Conservation (phyloP, 331 rosid genomes). For the Pyrus hybrid region DNA sequence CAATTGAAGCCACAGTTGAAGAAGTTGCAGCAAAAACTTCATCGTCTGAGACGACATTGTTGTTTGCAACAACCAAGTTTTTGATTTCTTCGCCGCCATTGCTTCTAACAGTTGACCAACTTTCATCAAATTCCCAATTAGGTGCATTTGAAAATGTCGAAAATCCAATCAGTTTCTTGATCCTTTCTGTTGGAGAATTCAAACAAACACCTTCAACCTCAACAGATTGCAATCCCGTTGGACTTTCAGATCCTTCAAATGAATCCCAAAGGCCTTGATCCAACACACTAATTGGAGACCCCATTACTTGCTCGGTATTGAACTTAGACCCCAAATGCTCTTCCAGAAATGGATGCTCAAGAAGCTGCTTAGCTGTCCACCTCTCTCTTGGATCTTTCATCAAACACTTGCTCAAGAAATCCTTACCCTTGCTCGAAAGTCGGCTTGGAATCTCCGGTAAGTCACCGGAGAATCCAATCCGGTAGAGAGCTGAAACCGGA, state of each 20-base stretch:
- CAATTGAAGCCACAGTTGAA: not conserved
- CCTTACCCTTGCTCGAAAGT: conserved; percentile 30
- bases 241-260: conserved; percentile 16
- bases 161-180: conserved; percentile 16
- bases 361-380: conserved; percentile 35
- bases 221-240: not conserved
- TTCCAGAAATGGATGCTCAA: conserved; percentile 40
- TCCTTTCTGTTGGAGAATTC: conserved; percentile 27
- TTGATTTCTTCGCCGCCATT: conserved; percentile 2
- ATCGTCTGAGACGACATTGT: not conserved
- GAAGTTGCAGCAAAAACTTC: not conserved
- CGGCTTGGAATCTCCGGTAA: conserved; percentile 25
- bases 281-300: conserved; percentile 46
- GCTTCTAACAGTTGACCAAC: conserved; percentile 39
- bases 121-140: conserved; percentile 27
- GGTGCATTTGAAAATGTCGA: not conserved
- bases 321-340: not conserved
- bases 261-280: conserved; percentile 40
- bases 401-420: conserved; percentile 38
- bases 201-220: conserved; percentile 10
- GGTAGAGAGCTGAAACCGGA: conserved; percentile 33
- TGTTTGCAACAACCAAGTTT: not conserved
- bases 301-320: not conserved
- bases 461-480: conserved; percentile 34
- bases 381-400: conserved; percentile 32